Conservation (phyloP, 1,139 yeast genomes). For the Saccharomyces hybrid region DNA sequence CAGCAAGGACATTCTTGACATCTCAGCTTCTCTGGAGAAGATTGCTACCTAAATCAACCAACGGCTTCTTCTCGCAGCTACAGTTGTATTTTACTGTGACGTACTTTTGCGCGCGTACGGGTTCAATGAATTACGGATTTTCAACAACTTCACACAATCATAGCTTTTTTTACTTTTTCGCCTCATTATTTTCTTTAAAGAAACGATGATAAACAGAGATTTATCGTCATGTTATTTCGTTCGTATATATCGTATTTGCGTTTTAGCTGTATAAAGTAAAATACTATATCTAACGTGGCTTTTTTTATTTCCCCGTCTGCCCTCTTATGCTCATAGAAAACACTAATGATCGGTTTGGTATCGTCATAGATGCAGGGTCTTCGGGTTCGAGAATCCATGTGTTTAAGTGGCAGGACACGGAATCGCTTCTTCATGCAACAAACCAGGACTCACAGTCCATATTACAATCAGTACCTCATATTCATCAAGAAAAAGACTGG, state of each 20-base stretch:
- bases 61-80: not conserved
- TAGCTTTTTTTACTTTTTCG: not conserved
- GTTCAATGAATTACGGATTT: not conserved
- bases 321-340: not conserved
- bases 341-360: slow-evolving; percentile 43
- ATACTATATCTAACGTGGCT: not conserved
- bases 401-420: slow-evolving; percentile 56
- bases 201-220: not conserved
- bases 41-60: not conserved
- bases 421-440: slow-evolving; percentile 18
- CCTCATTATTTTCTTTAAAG: not conserved
- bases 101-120: slow-evolving; percentile 1
- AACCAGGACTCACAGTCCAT: slow-evolving; percentile 23
- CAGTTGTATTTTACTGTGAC: not conserved
- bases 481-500: slow-evolving; percentile 54
- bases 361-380: slow-evolving; percentile 75
- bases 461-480: slow-evolving; percentile 52
- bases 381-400: slow-evolving; percentile 72
- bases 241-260: not conserved
- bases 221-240: not conserved
- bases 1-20: slow-evolving; percentile 23
- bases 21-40: slow-evolving; percentile 3
- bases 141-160: not conserved
- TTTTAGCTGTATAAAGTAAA: not conserved
- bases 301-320: not conserved